Evolutionary conservation across 495 filamentous ascomycete genomes (phyloP), one percentile per base, ranked within the genome.

Genomic region (Penicillium diatomitis): DNA sequence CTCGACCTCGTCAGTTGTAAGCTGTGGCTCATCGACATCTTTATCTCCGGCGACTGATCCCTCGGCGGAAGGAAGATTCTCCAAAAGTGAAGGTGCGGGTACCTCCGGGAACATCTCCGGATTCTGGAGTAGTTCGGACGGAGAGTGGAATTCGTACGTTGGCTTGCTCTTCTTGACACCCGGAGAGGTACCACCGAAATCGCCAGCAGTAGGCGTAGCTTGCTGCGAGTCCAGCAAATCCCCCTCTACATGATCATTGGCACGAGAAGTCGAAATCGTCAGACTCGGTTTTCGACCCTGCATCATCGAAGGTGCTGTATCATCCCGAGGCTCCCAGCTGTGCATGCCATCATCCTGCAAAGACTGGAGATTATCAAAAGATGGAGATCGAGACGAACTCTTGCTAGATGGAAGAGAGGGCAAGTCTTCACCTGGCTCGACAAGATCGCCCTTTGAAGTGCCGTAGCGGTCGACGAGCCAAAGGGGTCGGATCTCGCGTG

Each of bases 321-420:
- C 61, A 2, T 60, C 48, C 27, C 20, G 20, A 1, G 53, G 52
- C 39, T 69, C 69, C 69, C 67, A 69, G 47, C 54, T 61, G 12
- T 49, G 58, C 10, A 58, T 45, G 30, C 43, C 59, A 31, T 61
- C 58, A 36, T 71, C 62, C 4, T 56, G 47, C 0, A 66, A 50
- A 6, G 51, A 48, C 7, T 56, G 61, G 0, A 75, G 57, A 38
- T 77, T 63, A 45, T 77, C 73, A 1, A 70, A 50, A 3, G 73
- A 77, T 0, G 67, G 65, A 30, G 58, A 64, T 12, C 66, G 57
- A 4, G 74, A 78, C 0, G 72, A 71, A 5, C 61, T 66, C 46
- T 70, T 71, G 58, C 73, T 78, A 7, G 73, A 74, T 42, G 74
- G 74, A 9, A 78, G 61, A 3, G 75, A 74, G 41, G 73, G 74